phyloP scores from a whole-genome alignment of 768 basidiomycete genomes.

The Russula sp. region DNA sequence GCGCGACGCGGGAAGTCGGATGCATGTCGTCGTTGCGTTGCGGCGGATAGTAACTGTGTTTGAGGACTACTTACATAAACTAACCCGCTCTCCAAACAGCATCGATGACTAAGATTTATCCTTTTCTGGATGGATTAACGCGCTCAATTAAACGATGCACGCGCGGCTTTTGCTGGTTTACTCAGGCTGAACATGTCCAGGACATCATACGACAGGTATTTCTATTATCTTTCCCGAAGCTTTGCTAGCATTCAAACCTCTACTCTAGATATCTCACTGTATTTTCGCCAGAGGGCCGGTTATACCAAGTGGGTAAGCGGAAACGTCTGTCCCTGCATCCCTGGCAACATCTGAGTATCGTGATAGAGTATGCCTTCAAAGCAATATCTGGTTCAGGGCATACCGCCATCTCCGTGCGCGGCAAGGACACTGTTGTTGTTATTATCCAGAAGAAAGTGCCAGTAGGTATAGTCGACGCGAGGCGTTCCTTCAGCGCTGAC shows the following conservation, averaged over 20 bases:
- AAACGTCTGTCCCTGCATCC: too few species aligned
- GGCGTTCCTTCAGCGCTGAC: neutral
- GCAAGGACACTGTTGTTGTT: constrained; percentile 90
- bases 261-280: constrained; percentile 83
- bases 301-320: constrained; percentile 94
- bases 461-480: constrained; percentile 37
- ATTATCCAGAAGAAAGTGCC: constrained; percentile 99
- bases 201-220: constrained; percentile 86
- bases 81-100: too few species aligned
- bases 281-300: constrained; percentile 93
- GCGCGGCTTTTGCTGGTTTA: neutral
- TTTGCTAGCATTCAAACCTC: neutral
- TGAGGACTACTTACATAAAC: too few species aligned
- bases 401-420: constrained; percentile 87
- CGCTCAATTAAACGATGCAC: neutral
- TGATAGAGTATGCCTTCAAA: constrained; percentile 96
- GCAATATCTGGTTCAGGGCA: constrained; percentile 97
- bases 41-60: neutral
- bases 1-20: constrained; percentile 20
- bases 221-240: neutral
- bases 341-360: neutral
- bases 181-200: constrained; percentile 62
- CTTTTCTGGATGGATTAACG: neutral
- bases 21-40: constrained; percentile 9
- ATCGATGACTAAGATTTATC: too few species aligned